Evolutionary conservation across 352 stramenopile species (phyloP), one percentile per base, ranked within the genome.

Genomic region (Vaucheria bursata): DNA sequence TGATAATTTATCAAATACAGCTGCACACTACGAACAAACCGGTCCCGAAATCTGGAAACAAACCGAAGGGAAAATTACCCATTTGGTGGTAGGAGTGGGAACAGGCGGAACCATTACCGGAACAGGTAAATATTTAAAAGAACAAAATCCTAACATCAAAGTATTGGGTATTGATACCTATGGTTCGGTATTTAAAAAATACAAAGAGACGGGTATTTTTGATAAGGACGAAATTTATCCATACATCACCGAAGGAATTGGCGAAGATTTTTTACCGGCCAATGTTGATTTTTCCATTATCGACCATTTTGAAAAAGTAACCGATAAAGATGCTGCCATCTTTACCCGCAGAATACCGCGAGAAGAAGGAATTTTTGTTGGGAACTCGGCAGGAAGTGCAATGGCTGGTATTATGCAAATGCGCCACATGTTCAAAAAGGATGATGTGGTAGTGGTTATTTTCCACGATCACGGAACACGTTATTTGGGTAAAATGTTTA

Each of bases 231-330:
- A n/a, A n/a, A n/a, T n/a, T n/a, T n/a, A n/a, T 84, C 72, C 88
- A 72, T 80, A 97, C 90, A 83, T 96, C 67, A 95, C 95, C 50
- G 92, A 98, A 85, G 94, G 94, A 31, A 93, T 98, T 59, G 93
- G 91, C 3, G 88, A 94, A 1, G 87, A 90, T 33, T 94, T 94
- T 31, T 89, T 97, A 71, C 95, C 92, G 7, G 89, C 90, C 33
- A 97, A 97, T 86, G 90, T 94, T 53, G 91, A 92, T 74, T 87
- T 92, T n/a, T 86, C 75, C 0, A 83, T 94, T 32, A 85, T 97
- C 1, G 93, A 97, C 83, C 87, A 91, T 76, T 91, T 94, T 33
- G 88, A 97, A 82, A 91, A 91, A 69, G 91, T 92, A 50, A 90
- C 90, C 0, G 93, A 95, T 77, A 88, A 95, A 71, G 92, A 97